Percentiles rank a stretch among this genome's conserved stretches.
Evolutionary conservation across 805 yeast genomes (phyloP).

Genomic region (Saturnispora galanensis): DNA sequence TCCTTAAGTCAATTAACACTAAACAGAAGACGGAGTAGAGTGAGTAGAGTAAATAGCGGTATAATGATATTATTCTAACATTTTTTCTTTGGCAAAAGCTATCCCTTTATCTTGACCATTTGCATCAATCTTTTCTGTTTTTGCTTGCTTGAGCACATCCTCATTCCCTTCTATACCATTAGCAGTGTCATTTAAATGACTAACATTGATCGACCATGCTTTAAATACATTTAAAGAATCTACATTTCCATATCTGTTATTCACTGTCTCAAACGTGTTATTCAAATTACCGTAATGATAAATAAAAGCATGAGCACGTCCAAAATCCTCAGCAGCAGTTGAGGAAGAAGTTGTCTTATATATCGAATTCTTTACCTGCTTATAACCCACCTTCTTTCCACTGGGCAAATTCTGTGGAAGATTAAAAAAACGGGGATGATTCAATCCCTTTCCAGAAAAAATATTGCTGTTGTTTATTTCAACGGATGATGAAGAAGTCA

Average conservation of each 20-base stretch:
- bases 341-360: slow-evolving; percentile 11
- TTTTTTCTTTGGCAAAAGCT: too few species aligned
- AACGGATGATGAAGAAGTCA: not conserved
- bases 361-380: slow-evolving; percentile 11
- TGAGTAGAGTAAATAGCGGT: too few species aligned
- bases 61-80: too few species aligned
- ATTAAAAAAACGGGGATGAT: slow-evolving; percentile 13
- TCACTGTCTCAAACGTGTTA: slow-evolving; percentile 14
- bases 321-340: slow-evolving; percentile 9
- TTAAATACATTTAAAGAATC: slow-evolving; percentile 13
- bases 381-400: slow-evolving; percentile 10
- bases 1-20: too few species aligned
- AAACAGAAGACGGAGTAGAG: too few species aligned
- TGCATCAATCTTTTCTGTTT: too few species aligned
- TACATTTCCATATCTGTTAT: slow-evolving; percentile 15
- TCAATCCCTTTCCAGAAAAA: slow-evolving; percentile 1
- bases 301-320: slow-evolving; percentile 13
- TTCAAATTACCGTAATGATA: slow-evolving; percentile 15
- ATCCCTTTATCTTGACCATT: too few species aligned
- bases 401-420: slow-evolving; percentile 8
- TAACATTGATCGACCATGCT: not conserved
- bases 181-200: too few species aligned
- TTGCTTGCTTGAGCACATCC: too few species aligned
- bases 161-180: too few species aligned
- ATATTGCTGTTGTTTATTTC: not conserved